Percentiles rank a stretch among this genome's conserved stretches.
phyloP scores from a whole-genome alignment of 148 eudicot genomes.

The Selenicereus undatus region DNA sequence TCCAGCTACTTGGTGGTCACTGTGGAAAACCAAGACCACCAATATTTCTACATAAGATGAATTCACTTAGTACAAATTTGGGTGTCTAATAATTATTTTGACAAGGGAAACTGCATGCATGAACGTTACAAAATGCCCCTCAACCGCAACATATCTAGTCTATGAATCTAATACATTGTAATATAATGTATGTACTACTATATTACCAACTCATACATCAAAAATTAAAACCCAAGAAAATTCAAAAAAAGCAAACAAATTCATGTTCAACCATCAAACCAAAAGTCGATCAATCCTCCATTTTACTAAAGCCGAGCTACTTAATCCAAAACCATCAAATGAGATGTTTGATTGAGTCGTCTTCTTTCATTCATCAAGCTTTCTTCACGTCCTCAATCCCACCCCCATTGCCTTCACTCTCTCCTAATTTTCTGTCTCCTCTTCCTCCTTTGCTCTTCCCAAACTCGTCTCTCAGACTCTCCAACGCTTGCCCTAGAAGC shows the following conservation, averaged over 20 bases:
- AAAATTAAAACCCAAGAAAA: not conserved
- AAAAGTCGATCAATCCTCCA: too few relatives aligned
- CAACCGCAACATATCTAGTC: not conserved
- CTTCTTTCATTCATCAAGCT: not conserved
- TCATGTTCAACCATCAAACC: not conserved
- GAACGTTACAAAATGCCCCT: not conserved
- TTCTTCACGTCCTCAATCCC: not conserved
- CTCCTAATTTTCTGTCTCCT: constrained; percentile 23
- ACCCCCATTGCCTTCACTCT: constrained; percentile 9
- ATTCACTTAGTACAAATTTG: too few relatives aligned
- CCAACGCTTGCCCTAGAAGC: constrained; percentile 51
- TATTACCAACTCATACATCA: not conserved
- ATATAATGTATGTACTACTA: not conserved
- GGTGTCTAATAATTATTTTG: not conserved
- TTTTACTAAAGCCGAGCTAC: too few relatives aligned
- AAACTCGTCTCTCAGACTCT: constrained; percentile 57
- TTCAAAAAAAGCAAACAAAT: not conserved
- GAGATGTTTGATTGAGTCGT: too few relatives aligned
- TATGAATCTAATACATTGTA: not conserved
- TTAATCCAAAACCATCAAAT: too few relatives aligned
- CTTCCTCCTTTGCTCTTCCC: constrained; percentile 11
- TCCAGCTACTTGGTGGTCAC: too few relatives aligned
- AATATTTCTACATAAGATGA: too few relatives aligned
- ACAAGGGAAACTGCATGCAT: not conserved
- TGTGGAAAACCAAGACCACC: too few relatives aligned